Evolutionary conservation across 1,284 basidiomycete species (phyloP).

Genomic region (Ceratobasidium sp.): DNA sequence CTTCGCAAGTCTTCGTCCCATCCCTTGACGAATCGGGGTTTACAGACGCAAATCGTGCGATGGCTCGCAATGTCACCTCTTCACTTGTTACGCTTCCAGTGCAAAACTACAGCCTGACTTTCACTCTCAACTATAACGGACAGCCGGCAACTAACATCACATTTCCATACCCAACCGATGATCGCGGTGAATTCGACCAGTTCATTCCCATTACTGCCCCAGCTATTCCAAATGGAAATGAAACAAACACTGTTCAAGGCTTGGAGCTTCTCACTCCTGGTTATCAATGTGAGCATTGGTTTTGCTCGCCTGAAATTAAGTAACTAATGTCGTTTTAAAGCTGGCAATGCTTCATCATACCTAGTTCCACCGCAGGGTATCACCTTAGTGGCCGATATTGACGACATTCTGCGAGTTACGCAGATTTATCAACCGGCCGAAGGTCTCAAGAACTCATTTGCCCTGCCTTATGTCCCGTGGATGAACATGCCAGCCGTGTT

Average conservation of each 20-base stretch:
- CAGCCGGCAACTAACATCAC: slow-evolving; percentile 32
- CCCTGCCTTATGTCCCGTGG: slow-evolving; percentile 48
- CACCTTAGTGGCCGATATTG: slow-evolving; percentile 49
- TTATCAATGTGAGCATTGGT: slow-evolving; percentile 23
- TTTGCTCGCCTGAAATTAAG: neutral
- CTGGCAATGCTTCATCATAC: slow-evolving; percentile 48
- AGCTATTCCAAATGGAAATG: slow-evolving; percentile 26
- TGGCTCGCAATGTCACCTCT: slow-evolving; percentile 48
- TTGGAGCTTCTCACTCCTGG: slow-evolving; percentile 37
- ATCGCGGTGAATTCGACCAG: slow-evolving; percentile 48
- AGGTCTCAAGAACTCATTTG: slow-evolving; percentile 50
- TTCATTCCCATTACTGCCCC: slow-evolving; percentile 46
- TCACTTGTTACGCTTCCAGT: slow-evolving; percentile 42
- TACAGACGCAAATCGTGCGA: slow-evolving; percentile 40
- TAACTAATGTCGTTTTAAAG: slow-evolving; percentile 24
- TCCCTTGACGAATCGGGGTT: slow-evolving; percentile 45
- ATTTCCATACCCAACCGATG: slow-evolving; percentile 44
- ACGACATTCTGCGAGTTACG: slow-evolving; percentile 50
- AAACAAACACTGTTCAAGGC: slow-evolving; percentile 37
- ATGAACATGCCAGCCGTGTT: slow-evolving; percentile 49
- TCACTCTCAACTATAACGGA: slow-evolving; percentile 39
- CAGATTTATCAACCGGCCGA: slow-evolving; percentile 49
- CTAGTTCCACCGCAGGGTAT: slow-evolving; percentile 48
- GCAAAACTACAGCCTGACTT: slow-evolving; percentile 38
- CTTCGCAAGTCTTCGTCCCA: slow-evolving; percentile 47